These are phyloP conservation scores for Umbilicaria muhlenbergii DNA, from an alignment of 495 filamentous ascomycete species.

Conservation along the genomic window DNA sequence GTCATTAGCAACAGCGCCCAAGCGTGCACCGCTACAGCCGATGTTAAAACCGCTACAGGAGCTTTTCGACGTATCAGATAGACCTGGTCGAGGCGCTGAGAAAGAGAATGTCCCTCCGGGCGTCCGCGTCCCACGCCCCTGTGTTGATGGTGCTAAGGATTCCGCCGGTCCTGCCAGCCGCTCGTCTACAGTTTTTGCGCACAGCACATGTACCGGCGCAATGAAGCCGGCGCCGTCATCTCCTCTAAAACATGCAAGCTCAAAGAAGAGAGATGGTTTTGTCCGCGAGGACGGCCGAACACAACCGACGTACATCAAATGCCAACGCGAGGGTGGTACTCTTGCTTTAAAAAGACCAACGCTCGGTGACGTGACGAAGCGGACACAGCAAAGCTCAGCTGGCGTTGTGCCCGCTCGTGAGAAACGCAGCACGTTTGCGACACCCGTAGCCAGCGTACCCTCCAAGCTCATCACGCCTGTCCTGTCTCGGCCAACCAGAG, in stretches of 20 bases:
- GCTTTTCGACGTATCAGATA: slow-evolving; percentile 15
- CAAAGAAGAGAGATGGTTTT: not conserved
- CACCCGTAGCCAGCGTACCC: not conserved
- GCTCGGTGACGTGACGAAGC: slow-evolving; percentile 5
- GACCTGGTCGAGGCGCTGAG: slow-evolving; percentile 26
- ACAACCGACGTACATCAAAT: not conserved
- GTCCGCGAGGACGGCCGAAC: not conserved
- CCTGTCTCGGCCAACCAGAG: slow-evolving; percentile 5
- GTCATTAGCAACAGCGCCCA: slow-evolving; percentile 15
- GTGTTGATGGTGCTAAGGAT: not conserved
- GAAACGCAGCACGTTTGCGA: no score
- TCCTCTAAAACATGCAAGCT: not conserved
- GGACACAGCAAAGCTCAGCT: slow-evolving; percentile 13
- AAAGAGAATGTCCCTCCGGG: slow-evolving; percentile 23
- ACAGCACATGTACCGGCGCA: not conserved
- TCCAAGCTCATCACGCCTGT: slow-evolving; percentile 4
- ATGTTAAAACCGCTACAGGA: slow-evolving; percentile 21
- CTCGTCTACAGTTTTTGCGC: not conserved
- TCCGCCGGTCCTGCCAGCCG: not conserved
- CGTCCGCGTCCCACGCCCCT: not conserved
- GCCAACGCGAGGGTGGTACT: slow-evolving; percentile 4
- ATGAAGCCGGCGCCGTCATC: not conserved
- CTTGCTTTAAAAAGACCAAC: slow-evolving; percentile 2
- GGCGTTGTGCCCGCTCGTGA: no score
- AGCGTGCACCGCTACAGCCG: slow-evolving; percentile 23